These are phyloP conservation scores for Macadamia tetraphylla DNA, from an alignment of 164 flowering plant genomes.

Conservation along the genomic window DNA sequence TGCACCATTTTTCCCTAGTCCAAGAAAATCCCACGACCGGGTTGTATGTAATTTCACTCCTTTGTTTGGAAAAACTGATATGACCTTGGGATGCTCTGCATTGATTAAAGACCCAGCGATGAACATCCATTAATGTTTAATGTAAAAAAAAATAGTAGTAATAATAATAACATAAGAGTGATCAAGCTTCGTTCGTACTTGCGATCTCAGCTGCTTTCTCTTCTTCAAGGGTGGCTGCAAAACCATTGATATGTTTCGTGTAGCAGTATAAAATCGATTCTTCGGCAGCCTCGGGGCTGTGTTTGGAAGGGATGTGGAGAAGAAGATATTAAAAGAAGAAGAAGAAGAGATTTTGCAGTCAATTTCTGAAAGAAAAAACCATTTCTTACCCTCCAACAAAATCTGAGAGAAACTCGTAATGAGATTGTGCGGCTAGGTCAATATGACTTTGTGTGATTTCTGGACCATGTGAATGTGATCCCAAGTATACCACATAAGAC, in stretches of 20 bases:
- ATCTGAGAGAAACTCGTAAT: no score
- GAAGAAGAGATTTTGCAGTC: no score
- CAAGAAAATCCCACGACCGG: constrained; percentile 58
- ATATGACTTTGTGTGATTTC: not conserved
- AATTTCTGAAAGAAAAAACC: no score
- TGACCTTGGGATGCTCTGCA: constrained; percentile 57
- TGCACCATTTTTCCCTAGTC: constrained; percentile 34
- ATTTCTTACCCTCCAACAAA: no score
- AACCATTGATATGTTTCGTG: constrained; percentile 36
- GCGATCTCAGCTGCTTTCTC: constrained; percentile 35
- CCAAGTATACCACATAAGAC: not conserved
- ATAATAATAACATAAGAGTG: no score
- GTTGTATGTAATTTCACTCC: constrained; percentile 59
- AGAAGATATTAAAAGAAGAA: not conserved
- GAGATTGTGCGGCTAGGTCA: constrained; percentile 11
- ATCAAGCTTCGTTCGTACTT: constrained; percentile 15
- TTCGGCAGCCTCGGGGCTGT: not conserved
- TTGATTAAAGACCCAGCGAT: no score
- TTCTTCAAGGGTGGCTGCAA: constrained; percentile 44
- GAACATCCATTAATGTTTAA: no score
- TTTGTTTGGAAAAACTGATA: constrained; percentile 51
- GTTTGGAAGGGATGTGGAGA: no score
- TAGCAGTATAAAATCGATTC: constrained; percentile 38
- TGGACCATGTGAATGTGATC: not conserved
- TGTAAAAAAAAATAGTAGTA: no score